Evolutionary conservation across 2,329 filamentous ascomycete species (phyloP).

Genomic region (Leptosphaerulina australis): DNA sequence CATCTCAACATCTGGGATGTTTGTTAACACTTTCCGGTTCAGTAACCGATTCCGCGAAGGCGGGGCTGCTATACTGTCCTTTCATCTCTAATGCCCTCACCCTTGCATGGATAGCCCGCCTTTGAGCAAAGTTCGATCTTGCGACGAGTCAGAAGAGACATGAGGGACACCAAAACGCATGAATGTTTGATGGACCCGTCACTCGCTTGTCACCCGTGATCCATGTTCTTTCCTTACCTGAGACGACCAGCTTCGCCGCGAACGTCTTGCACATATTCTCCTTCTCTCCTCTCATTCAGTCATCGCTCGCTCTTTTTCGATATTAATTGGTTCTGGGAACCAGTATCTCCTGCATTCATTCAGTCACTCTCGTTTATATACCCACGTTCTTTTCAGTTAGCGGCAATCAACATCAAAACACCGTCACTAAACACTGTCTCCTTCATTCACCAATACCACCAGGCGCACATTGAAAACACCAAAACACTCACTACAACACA

Average conservation of each 20-base stretch:
- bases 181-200: constrained; percentile 44
- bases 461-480: not conserved
- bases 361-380: constrained; percentile 25
- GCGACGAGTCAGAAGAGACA: constrained; percentile 37
- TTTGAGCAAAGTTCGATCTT: constrained; percentile 22
- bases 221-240: constrained; percentile 40
- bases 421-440: constrained; percentile 13
- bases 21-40: not conserved
- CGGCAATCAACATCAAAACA: not conserved
- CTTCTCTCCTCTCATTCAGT: constrained; percentile 29
- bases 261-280: constrained; percentile 27
- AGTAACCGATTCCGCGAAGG: constrained; percentile 2
- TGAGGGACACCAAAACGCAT: constrained; percentile 44
- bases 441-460: not conserved
- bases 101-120: constrained; percentile 31
- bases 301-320: constrained; percentile 19
- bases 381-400: constrained; percentile 22
- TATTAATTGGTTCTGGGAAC: constrained; percentile 33
- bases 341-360: constrained; percentile 27
- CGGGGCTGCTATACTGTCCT: constrained; percentile 23
- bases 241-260: constrained; percentile 40
- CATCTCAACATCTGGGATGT: not conserved
- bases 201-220: constrained; percentile 35
- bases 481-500: constrained; percentile 10
- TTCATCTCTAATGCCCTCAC: constrained; percentile 31